Evolutionary conservation across 2,329 filamentous ascomycete species (phyloP), one percentile per base, ranked within the genome.

Genomic region (Stachybotrys chlorohalonatus): DNA sequence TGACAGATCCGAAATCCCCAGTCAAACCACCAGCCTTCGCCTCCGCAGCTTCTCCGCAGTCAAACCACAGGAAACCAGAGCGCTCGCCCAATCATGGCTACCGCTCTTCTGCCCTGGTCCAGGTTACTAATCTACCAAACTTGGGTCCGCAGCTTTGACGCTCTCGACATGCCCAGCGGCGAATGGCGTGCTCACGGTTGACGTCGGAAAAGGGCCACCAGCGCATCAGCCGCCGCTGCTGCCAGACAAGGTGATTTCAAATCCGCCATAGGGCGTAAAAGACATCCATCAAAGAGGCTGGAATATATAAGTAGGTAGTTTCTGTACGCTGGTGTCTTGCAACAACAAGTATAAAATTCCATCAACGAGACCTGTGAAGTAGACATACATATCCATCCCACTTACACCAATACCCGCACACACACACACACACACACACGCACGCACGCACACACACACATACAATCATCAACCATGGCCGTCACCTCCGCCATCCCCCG

Each of bases 401-500:
- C 39, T 45, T 45, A 45, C n/a, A 45, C 39, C 39, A 11, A 45
- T 3, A 45, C n/a, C 39, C 39, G n/a, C 39, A 45, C 11, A 11
- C 5, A 11, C 11, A n/a, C 39, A 45, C 39, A 45, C 24, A 24
- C n/a, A n/a, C 39, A 45, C 11, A 11, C 5, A 11, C 11, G 5
- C 39, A 45, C 39, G 5, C 24, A 24, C 15, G 15, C 8, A 45
- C 15, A 8, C 46, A 8, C 46, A 47, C 13, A 8, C 15, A 15
- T n/a, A 17, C n/a, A 11, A 9, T 3, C 9, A 59, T 54, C 53
- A 61, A 55, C 55, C 57, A 76, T 76, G 73, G 69, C 73, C 60
- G 68, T 73, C 62, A 61, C 71, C 48, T 67, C 70, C 49, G 51
- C 59, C n/a, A 64, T 78, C 11, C 78, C 79, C 46, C 72, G 82